phyloP scores from a whole-genome alignment of 768 basidiomycete species.

The Panaeolus cyanescens region DNA sequence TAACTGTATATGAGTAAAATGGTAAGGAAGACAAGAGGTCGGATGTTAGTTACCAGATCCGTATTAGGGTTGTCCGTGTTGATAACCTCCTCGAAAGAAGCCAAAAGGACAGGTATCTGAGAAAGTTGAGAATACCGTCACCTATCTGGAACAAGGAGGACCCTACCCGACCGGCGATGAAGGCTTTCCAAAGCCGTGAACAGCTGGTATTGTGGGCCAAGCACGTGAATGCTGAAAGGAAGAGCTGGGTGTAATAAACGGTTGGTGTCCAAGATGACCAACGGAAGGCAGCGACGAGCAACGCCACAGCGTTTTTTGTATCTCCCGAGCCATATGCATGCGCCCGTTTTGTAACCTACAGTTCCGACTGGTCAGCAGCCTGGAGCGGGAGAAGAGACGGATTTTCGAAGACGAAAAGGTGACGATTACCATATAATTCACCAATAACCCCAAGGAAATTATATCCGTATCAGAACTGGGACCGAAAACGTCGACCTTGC shows the following conservation, averaged over 20 bases:
- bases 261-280: constrained; percentile 66
- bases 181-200: constrained; percentile 64
- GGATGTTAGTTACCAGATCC: constrained; percentile 52
- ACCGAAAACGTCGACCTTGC: constrained; percentile 57
- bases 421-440: constrained; percentile 60
- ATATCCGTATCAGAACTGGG: constrained; percentile 67
- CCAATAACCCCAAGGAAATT: constrained; percentile 59
- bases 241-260: constrained; percentile 68
- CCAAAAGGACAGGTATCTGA: constrained; percentile 65
- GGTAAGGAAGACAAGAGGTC: constrained; percentile 15
- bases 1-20: constrained; percentile 27
- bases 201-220: constrained; percentile 49
- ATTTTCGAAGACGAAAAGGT: neutral
- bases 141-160: neutral
- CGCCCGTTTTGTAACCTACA: constrained; percentile 59
- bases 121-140: neutral
- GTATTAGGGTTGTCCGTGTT: constrained; percentile 52
- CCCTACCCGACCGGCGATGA: constrained; percentile 71
- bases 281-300: constrained; percentile 57
- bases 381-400: constrained; percentile 14
- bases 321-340: constrained; percentile 67
- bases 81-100: constrained; percentile 54
- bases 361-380: constrained; percentile 5
- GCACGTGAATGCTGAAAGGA: constrained; percentile 64
- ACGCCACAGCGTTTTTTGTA: constrained; percentile 47